These are phyloP conservation scores for Cutaneotrichosporon cutaneum DNA, from an alignment of 1,284 basidiomycete species.

Conservation along the genomic window DNA sequence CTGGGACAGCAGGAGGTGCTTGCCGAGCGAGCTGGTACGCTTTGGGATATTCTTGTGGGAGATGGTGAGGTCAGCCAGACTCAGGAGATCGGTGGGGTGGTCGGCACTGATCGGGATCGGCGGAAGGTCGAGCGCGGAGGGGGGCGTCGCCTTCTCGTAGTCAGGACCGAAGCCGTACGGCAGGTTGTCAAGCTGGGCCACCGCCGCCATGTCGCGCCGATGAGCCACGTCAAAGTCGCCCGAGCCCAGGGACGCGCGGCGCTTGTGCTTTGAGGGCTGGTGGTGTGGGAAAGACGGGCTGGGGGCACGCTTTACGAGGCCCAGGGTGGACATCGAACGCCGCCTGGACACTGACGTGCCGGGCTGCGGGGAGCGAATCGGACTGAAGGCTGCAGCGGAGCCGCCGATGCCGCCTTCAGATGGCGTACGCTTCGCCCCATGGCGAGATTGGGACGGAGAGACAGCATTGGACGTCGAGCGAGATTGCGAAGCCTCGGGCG, in stretches of 20 bases:
- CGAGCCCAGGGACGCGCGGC: constrained; percentile 18
- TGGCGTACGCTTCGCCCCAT: not conserved
- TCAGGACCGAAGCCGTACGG: constrained; percentile 14
- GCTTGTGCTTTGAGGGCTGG: not conserved
- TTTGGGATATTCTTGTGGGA: not conserved
- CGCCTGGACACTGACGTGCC: constrained; percentile 13
- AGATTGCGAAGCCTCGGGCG: constrained; percentile 8
- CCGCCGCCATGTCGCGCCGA: constrained; percentile 16
- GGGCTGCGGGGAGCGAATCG: not conserved
- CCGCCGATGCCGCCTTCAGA: not conserved
- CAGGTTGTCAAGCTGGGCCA: constrained; percentile 13
- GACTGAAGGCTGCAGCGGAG: constrained; percentile 4
- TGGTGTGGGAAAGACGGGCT: constrained; percentile 8
- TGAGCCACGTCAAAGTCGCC: constrained; percentile 19
- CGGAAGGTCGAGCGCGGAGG: constrained; percentile 5
- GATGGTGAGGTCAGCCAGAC: constrained; percentile 10
- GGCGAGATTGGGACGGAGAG: constrained; percentile 10
- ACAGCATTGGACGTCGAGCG: constrained; percentile 6
- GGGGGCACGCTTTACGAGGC: constrained; percentile 11
- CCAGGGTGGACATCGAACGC: constrained; percentile 15
- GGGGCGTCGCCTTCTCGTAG: constrained; percentile 4
- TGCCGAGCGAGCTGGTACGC: constrained; percentile 7
- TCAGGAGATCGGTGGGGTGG: constrained; percentile 1
- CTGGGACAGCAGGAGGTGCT: constrained; percentile 6
- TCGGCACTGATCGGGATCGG: constrained; percentile 8